Evolutionary conservation across 805 yeast genomes (phyloP).

Genomic region (Candida sithepensis): DNA sequence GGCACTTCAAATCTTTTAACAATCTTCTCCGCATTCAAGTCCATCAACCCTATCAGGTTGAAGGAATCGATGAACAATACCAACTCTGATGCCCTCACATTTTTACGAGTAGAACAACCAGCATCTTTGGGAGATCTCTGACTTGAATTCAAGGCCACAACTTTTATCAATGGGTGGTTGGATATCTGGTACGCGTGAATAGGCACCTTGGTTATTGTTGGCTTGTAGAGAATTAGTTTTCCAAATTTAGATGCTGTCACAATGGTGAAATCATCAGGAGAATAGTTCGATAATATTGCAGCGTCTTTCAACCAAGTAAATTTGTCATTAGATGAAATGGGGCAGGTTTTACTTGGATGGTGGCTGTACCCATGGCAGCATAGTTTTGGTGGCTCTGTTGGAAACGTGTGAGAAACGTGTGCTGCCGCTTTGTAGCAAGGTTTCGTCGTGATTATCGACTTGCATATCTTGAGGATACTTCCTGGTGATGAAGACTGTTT

Average conservation of each 20-base stretch:
- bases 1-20: constrained; percentile 19
- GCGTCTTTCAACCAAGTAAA: constrained; percentile 29
- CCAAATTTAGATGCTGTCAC: constrained; percentile 26
- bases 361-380: neutral
- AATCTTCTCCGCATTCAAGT: constrained; percentile 16
- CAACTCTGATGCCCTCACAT: constrained; percentile 8
- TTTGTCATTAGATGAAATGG: constrained; percentile 11
- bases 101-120: no score
- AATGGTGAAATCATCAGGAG: constrained; percentile 11
- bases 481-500: constrained; percentile 2
- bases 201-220: constrained; percentile 22
- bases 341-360: constrained; percentile 6
- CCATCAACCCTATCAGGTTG: constrained; percentile 23
- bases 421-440: constrained; percentile 22
- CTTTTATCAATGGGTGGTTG: constrained; percentile 19
- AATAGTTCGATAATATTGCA: constrained; percentile 9
- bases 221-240: constrained; percentile 21
- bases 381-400: neutral
- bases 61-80: constrained; percentile 25
- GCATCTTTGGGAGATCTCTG: no score
- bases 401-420: neutral
- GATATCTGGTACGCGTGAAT: constrained; percentile 21
- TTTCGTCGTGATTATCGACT: constrained; percentile 16
- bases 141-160: constrained; percentile 2
- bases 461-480: constrained; percentile 13